Evolutionary conservation across 2,329 filamentous ascomycete species (phyloP), one percentile per base, ranked within the genome.

Genomic region (Fusarium nematophilum): DNA sequence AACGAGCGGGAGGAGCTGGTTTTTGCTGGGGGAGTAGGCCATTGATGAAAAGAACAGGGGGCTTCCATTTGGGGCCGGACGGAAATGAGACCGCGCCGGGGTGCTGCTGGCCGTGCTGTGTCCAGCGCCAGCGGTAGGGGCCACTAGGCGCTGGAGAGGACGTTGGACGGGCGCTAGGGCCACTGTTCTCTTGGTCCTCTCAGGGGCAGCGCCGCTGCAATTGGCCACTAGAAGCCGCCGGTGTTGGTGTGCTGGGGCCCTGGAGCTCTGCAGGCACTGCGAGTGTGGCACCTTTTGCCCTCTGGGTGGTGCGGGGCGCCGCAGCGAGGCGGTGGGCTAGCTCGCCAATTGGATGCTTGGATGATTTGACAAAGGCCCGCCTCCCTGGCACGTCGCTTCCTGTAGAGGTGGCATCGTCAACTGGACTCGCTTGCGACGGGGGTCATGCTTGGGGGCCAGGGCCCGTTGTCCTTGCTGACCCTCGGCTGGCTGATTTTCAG

Each of bases 21-120:
- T 62, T 63, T 48, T 57, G 55, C 53, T 63, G n/a, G 53, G 57
- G 57, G 59, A 38, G 37, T 15, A 53, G 45, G 64, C 52, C 44
- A 59, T 60, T 64, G 53, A 57, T 57, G 56, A 57, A 31, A 53
- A 31, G 47, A 44, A 44, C 59, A 29, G 48, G 62, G 55, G 45
- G 53, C 36, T 33, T 25, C 49, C 60, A n/a, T n/a, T n/a, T n/a
- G n/a, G n/a, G n/a, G n/a, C n/a, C n/a, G n/a, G n/a, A 55, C 61
- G 64, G 66, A 68, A 68, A 68, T 68, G 65, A 66, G 52, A 50
- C 62, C 38, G 54, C 42, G 26, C 59, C 44, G 66, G 62, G 59
- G 53, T 56, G 21, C n/a, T n/a, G n/a, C n/a, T n/a, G n/a, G n/a
- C n/a, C n/a, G n/a, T n/a, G n/a, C n/a, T n/a, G n/a, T n/a, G n/a